Percentiles rank a stretch among this genome's conserved stretches.
Conservation (phyloP, 495 filamentous ascomycete genomes). For the Clavariopsis aquatica region DNA sequence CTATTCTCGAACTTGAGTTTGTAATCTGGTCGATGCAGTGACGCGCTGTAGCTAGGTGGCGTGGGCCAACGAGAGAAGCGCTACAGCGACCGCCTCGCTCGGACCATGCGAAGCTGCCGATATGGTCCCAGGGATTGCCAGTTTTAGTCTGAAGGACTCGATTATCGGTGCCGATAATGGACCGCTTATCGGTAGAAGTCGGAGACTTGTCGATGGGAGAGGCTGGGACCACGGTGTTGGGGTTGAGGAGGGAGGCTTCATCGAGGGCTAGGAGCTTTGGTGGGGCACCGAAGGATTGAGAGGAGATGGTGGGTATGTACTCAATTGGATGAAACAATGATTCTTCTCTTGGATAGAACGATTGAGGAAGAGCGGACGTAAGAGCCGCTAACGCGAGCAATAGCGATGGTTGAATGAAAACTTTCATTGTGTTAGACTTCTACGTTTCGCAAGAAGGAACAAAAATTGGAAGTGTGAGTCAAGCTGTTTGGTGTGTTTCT, state of each 20-base stretch:
- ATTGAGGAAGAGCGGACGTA: not conserved
- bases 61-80: conserved; percentile 5
- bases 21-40: conserved; percentile 8
- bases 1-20: not conserved
- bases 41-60: conserved; percentile 7
- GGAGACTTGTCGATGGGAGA: not conserved
- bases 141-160: conserved; percentile 7
- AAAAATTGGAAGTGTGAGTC: not conserved
- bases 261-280: not conserved
- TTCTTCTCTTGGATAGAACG: not conserved
- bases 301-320: not conserved
- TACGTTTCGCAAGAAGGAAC: not conserved
- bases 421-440: not conserved
- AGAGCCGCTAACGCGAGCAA: not conserved
- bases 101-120: conserved; percentile 7
- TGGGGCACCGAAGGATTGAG: not conserved
- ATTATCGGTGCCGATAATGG: conserved; percentile 5
- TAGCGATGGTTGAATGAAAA: not conserved
- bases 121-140: conserved; percentile 8
- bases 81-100: conserved; percentile 12
- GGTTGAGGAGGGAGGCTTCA: not conserved
- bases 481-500: too few relatives aligned
- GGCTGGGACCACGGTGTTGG: not conserved
- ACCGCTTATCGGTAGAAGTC: not conserved
- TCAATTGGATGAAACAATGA: not conserved